Base-by-base conservation (phyloP, 2,329 filamentous ascomycete species). In the Fusarium fracticaudum region DNA sequence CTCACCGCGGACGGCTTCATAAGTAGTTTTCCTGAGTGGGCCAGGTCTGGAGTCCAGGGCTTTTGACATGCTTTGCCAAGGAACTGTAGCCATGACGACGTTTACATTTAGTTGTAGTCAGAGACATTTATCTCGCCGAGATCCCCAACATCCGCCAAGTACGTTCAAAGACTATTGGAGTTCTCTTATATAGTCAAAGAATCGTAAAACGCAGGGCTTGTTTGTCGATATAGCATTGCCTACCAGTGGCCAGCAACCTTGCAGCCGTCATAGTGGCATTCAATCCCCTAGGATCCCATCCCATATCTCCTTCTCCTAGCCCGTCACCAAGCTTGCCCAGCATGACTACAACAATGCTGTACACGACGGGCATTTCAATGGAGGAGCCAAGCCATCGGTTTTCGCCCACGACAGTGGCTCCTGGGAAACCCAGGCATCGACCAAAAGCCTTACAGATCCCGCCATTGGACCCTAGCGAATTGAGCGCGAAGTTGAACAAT, bases 381-480 rank as follows among this genome's bases (percentile, higher is more conserved):
- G 72, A 74, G 18, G 69, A 74, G 35, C 58, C 64, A 33, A 47
- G 37, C 6, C 62, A 72, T 41, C 57, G 53, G 26, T 61, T 75
- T 48, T 29, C 64, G 33, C 35, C 43, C 33, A 63, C 51, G 35
- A 70, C 57, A 50, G 65, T 45, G 37, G 29, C 35, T 31, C 60
- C 64, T 14, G 72, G 64, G 18, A 80, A 66, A 45, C 55, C 69
- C 17, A 77, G 73, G 44, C 69, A 76, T 54, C 69, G 77, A 37
- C 77, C 77, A 47, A 74, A 72, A 45, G 67, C 76, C 18, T 73
- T 78, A 31, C 74, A 76, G 2, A 78, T 82, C 17, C 74, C 79
- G 38, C 80, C 83, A 5, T 80, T 91, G 51, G 89, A 91, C 68
- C 83, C 90, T 1, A 84, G 87, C 35, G 89, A 91, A 63, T 80